These are phyloP conservation scores for Candida qinlingensis DNA, from an alignment of 805 yeast species.

Conservation along the genomic window DNA sequence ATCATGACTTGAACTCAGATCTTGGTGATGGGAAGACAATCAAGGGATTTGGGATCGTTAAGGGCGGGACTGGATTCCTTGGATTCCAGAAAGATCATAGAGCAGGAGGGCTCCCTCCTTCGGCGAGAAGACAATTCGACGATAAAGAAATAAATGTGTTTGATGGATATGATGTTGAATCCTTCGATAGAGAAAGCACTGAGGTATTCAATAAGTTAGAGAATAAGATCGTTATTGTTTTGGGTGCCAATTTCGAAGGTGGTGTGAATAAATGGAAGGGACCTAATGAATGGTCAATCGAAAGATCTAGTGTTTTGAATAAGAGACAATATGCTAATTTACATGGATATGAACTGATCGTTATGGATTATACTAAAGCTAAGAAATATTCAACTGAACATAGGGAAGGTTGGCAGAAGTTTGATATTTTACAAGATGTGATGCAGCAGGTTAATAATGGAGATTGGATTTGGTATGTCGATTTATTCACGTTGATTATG, in stretches of 20 bases:
- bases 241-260: slow-evolving; percentile 37
- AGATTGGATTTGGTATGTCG: slow-evolving; percentile 39
- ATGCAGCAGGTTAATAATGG: slow-evolving; percentile 29
- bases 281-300: slow-evolving; percentile 40
- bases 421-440: slow-evolving; percentile 31
- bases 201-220: slow-evolving; percentile 13
- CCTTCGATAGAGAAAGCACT: neutral
- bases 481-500: slow-evolving; percentile 36
- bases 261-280: slow-evolving; percentile 37
- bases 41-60: slow-evolving; percentile 20
- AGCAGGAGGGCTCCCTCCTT: slow-evolving; percentile 23
- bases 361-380: slow-evolving; percentile 40
- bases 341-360: slow-evolving; percentile 44
- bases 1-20: neutral
- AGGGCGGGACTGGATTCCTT: slow-evolving; percentile 24
- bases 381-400: slow-evolving; percentile 45
- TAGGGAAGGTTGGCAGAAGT: slow-evolving; percentile 43
- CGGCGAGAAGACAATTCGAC: slow-evolving; percentile 10
- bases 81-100: slow-evolving; percentile 20
- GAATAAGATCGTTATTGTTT: slow-evolving; percentile 30
- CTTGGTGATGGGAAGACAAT: slow-evolving; percentile 19
- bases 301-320: slow-evolving; percentile 41
- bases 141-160: slow-evolving; percentile 12
- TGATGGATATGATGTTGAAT: slow-evolving; percentile 12
- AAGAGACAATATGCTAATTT: slow-evolving; percentile 42